Percentiles rank a stretch among this genome's conserved stretches.
Conservation (phyloP, 2,329 filamentous ascomycete species). For the Cercospora citrullina region DNA sequence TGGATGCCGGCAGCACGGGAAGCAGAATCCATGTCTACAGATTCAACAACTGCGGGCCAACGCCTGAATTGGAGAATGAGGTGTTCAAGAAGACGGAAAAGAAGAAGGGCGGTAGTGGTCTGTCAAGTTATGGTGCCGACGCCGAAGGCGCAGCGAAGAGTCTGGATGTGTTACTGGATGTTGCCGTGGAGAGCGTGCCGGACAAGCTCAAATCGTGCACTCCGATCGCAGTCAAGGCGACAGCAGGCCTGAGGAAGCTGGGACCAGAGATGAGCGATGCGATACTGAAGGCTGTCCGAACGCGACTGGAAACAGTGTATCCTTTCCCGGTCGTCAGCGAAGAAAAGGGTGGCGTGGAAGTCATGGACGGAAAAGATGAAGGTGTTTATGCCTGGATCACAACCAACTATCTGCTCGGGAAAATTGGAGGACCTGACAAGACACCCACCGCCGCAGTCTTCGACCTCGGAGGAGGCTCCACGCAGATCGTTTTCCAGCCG, state of each 20-base stretch:
- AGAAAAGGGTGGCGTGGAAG: slow-evolving; percentile 82
- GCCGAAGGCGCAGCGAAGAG: slow-evolving; percentile 85
- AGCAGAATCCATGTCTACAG: slow-evolving; percentile 98
- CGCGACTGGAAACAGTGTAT: slow-evolving; percentile 80
- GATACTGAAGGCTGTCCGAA: slow-evolving; percentile 82
- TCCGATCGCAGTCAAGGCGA: slow-evolving; percentile 96
- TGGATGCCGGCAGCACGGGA: slow-evolving; percentile 95
- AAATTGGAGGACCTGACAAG: slow-evolving; percentile 90
- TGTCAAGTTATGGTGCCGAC: slow-evolving; percentile 86
- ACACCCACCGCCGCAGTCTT: slow-evolving; percentile 91
- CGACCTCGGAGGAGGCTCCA: slow-evolving; percentile 91
- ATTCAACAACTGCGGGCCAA: slow-evolving; percentile 96
- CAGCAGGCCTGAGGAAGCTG: slow-evolving; percentile 85
- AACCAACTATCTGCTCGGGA: slow-evolving; percentile 95
- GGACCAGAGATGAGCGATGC: slow-evolving; percentile 76
- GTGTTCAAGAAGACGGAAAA: slow-evolving; percentile 92
- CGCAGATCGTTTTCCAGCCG: slow-evolving; percentile 97
- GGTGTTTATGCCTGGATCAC: slow-evolving; percentile 99
- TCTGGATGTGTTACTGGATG: slow-evolving; percentile 82
- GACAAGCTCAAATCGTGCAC: slow-evolving; percentile 88
- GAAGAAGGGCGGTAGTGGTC: slow-evolving; percentile 71
- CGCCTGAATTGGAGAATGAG: slow-evolving; percentile 92
- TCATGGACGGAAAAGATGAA: slow-evolving; percentile 97
- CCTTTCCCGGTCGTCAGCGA: slow-evolving; percentile 91
- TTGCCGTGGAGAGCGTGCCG: slow-evolving; percentile 80